Evolutionary conservation across 2,329 filamentous ascomycete genomes (phyloP), one percentile per base, ranked within the genome.

Genomic region (Stylonectria norvegica): DNA sequence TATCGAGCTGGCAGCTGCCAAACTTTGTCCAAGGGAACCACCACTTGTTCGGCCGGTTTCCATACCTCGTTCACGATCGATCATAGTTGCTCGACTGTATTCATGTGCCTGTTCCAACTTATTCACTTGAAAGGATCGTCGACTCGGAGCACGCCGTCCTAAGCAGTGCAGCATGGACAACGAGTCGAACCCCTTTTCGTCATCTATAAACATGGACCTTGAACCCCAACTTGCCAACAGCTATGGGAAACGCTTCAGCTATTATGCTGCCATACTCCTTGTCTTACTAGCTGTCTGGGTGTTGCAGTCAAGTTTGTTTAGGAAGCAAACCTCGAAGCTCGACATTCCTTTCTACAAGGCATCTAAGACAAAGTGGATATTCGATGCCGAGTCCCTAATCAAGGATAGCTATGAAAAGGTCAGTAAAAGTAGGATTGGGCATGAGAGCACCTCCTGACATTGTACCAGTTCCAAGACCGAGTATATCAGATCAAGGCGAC

Each of bases 401-500:
- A 65, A 63, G 37, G 69, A 75, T 31, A 76, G 72, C 51, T 76
- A 76, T 43, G 57, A 55, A 48, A 72, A 73, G 64, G 71, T 73
- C 36, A 11, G 50, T n/a, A n/a, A n/a, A n/a, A n/a, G n/a, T n/a
- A n/a, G 10, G 16, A 9, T 15, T 2, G 4, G 25, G 11, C 4
- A 15, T 9, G 28, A 15, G 5, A 9, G 17, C 35, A 20, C 17
- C n/a, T 43, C 18, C 54, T 61, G 17, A 61, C 47, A 5, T 5
- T 37, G 14, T 38, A 17, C 6, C 20, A 74, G 71, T 75, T 75
- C 42, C 64, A 66, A 27, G 70, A 74, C 47, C 61, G 52, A n/a
- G 66, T 71, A 12, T 75, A 76, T 40, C 70, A 74, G 45, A 72
- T 75, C 56, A 71, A 66, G 50, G 70, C 70, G 4, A 76, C 72